phyloP scores from a whole-genome alignment of 2,329 filamentous ascomycete species.

The Purpureocillium takamizusanense region DNA sequence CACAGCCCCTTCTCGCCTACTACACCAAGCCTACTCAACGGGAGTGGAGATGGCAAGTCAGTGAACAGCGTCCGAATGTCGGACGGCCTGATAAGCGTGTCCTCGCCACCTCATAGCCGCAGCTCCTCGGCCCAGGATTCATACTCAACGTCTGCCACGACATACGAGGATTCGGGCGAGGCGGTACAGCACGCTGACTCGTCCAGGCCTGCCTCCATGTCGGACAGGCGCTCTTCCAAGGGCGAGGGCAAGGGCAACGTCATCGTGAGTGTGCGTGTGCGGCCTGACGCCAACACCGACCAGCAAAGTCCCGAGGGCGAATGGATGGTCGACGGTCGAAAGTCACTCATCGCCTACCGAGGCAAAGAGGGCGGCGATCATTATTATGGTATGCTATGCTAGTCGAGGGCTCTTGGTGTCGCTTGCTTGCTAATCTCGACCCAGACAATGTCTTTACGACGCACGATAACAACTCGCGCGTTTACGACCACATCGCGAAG shows the following conservation, averaged over 20 bases:
- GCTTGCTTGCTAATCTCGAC: constrained; percentile 10
- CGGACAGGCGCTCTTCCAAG: constrained; percentile 43
- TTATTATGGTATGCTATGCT: constrained; percentile 61
- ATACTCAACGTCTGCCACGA: constrained; percentile 82
- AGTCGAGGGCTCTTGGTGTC: no score
- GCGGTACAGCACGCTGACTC: constrained; percentile 22
- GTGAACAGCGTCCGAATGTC: constrained; percentile 59
- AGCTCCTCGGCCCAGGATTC: constrained; percentile 90
- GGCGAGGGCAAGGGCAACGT: constrained; percentile 86
- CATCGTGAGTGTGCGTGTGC: constrained; percentile 85
- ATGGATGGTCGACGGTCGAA: constrained; percentile 85
- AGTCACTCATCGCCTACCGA: constrained; percentile 70
- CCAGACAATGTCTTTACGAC: constrained; percentile 93
- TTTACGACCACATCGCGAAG: constrained; percentile 92
- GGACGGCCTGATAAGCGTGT: constrained; percentile 66
- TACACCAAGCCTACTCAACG: constrained; percentile 70
- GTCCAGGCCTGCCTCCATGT: constrained; percentile 18
- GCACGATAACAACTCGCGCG: constrained; percentile 86
- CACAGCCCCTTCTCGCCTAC: constrained; percentile 36
- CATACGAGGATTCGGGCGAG: constrained; percentile 72
- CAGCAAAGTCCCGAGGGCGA: constrained; percentile 62
- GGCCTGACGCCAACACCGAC: constrained; percentile 66
- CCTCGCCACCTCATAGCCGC: constrained; percentile 78
- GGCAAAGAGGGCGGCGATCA: constrained; percentile 91
- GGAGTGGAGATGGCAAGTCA: constrained; percentile 67